Evolutionary conservation across 2,329 filamentous ascomycete species (phyloP), one percentile per base, ranked within the genome.

Genomic region (Chaetoscypha palmicola): DNA sequence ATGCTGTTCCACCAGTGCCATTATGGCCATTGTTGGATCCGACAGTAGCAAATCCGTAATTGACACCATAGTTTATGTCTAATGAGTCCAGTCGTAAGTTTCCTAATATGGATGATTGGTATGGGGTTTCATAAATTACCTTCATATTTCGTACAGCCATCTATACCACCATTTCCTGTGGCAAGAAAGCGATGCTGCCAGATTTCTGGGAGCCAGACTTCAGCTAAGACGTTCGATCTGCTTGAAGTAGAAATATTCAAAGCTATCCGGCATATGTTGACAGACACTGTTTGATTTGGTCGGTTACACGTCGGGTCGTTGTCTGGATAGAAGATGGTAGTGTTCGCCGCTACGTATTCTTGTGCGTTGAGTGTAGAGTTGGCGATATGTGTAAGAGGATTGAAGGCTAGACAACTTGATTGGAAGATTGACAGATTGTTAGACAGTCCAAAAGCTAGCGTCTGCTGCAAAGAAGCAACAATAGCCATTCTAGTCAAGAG

Each of bases 121-220:
- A 2, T 30, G 9, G 11, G 9, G 11, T 9, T 10, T 19, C 21
- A 5, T 33, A 2, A 14, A 5, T 21, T 14, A 44, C 34, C 34
- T 38, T 44, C 41, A 24, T 44, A 38, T 22, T 44, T 43, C 35
- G 24, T 48, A 45, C 56, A 57, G 3, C 56, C 56, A 47, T 49
- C 48, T 26, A 58, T 50, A 2, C 56, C 56, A 5, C 54, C 52
- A 52, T 57, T 58, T n/a, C 56, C 56, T 0, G 50, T 69, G 2
- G 66, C 64, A 5, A 67, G 59, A 46, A 70, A 68, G 37, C 64
- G 65, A 16, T 41, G 66, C 1, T 48, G 68, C 33, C 68, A 71
- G 46, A 57, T 55, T 5, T 52, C 66, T 23, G 67, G 55, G 12
- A 59, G 42, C 53, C 55, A 58, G 2, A 42, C 23, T 32, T 58